A percentile compares a stretch with the other conserved stretches of the same genome.
Evolutionary conservation across 2,329 filamentous ascomycete genomes (phyloP).

Genomic region (Phialophora macrospora): DNA sequence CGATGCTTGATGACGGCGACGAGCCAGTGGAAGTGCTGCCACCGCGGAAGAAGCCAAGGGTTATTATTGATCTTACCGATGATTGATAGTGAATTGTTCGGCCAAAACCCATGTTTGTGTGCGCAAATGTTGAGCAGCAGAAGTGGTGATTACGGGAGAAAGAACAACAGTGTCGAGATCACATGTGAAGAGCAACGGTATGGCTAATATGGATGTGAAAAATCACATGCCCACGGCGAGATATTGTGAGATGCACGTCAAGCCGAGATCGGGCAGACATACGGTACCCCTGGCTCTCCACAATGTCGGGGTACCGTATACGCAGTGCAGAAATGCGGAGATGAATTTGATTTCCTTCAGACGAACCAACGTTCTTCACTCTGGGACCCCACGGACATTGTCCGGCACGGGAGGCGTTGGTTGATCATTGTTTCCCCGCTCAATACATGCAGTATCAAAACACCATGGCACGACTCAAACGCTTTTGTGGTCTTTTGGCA

Average conservation of each 20-base stretch:
- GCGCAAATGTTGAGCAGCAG: not conserved
- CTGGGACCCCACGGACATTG: conserved; percentile 12
- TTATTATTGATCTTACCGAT: conserved; percentile 28
- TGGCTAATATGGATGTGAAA: no score
- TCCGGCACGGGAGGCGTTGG: not conserved
- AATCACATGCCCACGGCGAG: not conserved
- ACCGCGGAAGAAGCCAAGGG: conserved; percentile 6
- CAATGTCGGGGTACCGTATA: conserved; percentile 17
- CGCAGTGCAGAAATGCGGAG: conserved; percentile 8
- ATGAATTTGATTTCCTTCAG: not conserved
- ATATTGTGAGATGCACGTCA: not conserved
- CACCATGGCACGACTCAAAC: not conserved
- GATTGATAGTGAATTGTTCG: conserved; percentile 3
- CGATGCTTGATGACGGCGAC: conserved; percentile 20
- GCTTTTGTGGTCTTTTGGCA: not conserved
- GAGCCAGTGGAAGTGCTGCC: conserved; percentile 15
- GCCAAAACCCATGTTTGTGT: not conserved
- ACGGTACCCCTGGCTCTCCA: conserved; percentile 3
- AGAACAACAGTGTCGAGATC: no score
- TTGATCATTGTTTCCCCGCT: conserved; percentile 11
- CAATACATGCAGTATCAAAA: conserved; percentile 5
- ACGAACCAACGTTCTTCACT: not conserved
- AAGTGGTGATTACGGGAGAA: no score
- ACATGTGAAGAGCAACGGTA: not conserved
- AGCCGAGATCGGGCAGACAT: conserved; percentile 11